phyloP scores from a whole-genome alignment of 305 asterid species.

The Caryopteris hybrid region DNA sequence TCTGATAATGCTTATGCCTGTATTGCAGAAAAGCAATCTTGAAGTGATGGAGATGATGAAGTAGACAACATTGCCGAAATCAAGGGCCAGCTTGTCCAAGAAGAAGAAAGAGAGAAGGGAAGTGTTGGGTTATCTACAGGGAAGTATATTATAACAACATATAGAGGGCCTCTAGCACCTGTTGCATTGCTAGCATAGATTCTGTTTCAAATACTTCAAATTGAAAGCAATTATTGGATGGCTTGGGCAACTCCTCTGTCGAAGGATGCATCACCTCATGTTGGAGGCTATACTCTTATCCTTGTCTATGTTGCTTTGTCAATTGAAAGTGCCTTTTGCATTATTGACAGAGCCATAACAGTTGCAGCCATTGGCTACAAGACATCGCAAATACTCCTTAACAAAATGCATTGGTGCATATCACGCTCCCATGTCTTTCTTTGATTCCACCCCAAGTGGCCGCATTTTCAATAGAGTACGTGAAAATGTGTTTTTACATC shows the following conservation, averaged over 20 bases:
- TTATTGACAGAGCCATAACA: constrained; percentile 46
- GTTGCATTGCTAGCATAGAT: constrained; percentile 53
- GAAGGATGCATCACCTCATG: constrained; percentile 42
- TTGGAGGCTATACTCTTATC: constrained; percentile 51
- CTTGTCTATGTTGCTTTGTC: constrained; percentile 60
- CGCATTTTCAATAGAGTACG: constrained; percentile 80
- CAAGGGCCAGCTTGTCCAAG: constrained; percentile 74
- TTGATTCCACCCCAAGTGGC: constrained; percentile 92
- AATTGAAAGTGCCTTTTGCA: constrained; percentile 54
- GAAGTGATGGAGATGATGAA: constrained; percentile 26
- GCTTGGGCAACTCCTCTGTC: constrained; percentile 97
- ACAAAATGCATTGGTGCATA: constrained; percentile 58
- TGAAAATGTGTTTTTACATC: neutral
- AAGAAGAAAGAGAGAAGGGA: constrained; percentile 92
- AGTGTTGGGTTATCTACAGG: constrained; percentile 66
- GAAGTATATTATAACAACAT: constrained; percentile 64
- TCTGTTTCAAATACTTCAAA: constrained; percentile 62
- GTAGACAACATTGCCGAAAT: constrained; percentile 22
- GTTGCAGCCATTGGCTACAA: constrained; percentile 49
- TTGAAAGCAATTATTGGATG: constrained; percentile 95
- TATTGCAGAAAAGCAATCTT: constrained; percentile 29
- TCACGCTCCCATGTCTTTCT: constrained; percentile 98
- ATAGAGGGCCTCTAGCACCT: constrained; percentile 74
- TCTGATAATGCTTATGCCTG: constrained; percentile 16
- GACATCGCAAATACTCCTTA: constrained; percentile 63